phyloP scores from a whole-genome alignment of 139 green algal genomes.

The Chlamydomonas asymmetrica region DNA sequence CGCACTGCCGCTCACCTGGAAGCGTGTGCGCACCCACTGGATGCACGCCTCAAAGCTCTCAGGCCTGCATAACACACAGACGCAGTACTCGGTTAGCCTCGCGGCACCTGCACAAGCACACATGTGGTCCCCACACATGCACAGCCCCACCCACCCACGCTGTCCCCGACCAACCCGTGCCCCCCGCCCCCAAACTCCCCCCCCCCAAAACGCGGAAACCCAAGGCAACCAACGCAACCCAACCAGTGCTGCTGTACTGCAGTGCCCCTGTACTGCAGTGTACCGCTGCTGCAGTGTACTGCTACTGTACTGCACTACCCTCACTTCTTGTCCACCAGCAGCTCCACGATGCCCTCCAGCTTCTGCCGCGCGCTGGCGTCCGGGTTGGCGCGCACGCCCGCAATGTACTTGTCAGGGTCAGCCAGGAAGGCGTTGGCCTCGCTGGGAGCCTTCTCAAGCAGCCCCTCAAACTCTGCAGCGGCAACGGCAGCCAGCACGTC shows the following conservation, averaged over 20 bases:
- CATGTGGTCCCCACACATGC: too few species aligned
- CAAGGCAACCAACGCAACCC: too few species aligned
- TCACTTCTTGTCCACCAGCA: conserved; percentile 69
- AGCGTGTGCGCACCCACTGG: conserved; percentile 77
- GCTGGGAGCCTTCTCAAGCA: conserved; percentile 86
- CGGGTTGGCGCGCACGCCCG: conserved; percentile 36
- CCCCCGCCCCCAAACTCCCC: too few species aligned
- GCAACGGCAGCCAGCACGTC: neutral
- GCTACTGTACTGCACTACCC: neutral
- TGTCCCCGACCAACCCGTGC: too few species aligned
- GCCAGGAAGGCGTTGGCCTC: conserved; percentile 92
- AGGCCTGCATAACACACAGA: neutral
- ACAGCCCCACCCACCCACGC: too few species aligned
- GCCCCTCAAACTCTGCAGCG: conserved; percentile 92
- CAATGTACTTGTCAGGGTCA: conserved; percentile 79
- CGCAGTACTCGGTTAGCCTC: neutral
- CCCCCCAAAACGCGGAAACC: too few species aligned
- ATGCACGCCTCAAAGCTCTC: conserved; percentile 88
- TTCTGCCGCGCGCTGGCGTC: conserved; percentile 83
- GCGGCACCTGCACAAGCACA: too few species aligned
- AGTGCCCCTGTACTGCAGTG: too few species aligned
- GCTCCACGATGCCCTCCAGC: conserved; percentile 86
- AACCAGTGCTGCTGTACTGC: too few species aligned
- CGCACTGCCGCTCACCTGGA: conserved; percentile 70
- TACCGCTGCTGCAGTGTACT: neutral